Percentiles rank a stretch among this genome's conserved stretches.
Evolutionary conservation across 2,329 filamentous ascomycete genomes (phyloP).

Genomic region (Sarocladium kiliense): DNA sequence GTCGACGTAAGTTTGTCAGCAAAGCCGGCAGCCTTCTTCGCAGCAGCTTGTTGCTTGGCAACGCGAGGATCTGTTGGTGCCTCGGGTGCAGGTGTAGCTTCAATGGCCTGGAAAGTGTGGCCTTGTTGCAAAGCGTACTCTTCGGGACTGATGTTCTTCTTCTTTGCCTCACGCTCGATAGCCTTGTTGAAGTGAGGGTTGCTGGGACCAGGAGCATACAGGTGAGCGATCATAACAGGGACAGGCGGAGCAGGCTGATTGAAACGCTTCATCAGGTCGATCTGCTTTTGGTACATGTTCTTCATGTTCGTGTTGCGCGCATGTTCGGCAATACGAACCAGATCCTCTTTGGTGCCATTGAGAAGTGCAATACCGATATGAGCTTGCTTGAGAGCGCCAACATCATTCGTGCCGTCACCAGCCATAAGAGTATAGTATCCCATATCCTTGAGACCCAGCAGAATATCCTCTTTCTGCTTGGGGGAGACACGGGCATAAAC

Average conservation of each 20-base stretch:
- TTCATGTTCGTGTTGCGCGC: constrained; percentile 96
- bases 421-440: constrained; percentile 99
- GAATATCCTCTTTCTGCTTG: constrained; percentile 97
- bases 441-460: constrained; percentile 92
- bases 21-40: constrained; percentile 68
- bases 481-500: constrained; percentile 97
- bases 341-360: constrained; percentile 88
- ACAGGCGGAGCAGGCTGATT: constrained; percentile 91
- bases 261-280: constrained; percentile 86
- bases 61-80: background rate
- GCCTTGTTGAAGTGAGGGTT: constrained; percentile 96
- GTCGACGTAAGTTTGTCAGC: constrained; percentile 80
- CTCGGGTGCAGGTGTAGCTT: constrained; percentile 53
- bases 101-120: constrained; percentile 56
- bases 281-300: constrained; percentile 96
- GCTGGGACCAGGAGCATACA: constrained; percentile 83
- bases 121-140: constrained; percentile 51
- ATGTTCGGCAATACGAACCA: constrained; percentile 88
- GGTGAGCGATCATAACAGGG: constrained; percentile 84
- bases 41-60: constrained; percentile 51
- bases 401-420: constrained; percentile 96
- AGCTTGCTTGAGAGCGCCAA: constrained; percentile 94
- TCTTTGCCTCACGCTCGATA: constrained; percentile 77
- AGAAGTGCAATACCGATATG: constrained; percentile 94
- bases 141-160: constrained; percentile 63